These are phyloP conservation scores for Hevea brasiliensis DNA, from an alignment of 345 rosid genomes.

Conservation along the genomic window DNA sequence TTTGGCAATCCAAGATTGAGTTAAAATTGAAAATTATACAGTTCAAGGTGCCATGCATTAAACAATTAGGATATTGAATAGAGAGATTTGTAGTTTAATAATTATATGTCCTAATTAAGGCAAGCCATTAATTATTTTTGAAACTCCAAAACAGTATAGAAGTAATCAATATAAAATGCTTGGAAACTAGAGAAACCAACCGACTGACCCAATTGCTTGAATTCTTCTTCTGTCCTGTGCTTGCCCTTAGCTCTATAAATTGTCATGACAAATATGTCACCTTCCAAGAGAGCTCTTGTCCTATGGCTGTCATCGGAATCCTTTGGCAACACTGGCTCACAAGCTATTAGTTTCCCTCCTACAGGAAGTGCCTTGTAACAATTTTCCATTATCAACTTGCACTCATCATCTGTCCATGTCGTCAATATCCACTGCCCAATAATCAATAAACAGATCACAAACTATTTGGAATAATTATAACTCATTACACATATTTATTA, in stretches of 20 bases:
- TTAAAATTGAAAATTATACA: no score
- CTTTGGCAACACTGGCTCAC: constrained; percentile 74
- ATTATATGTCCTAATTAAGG: background rate
- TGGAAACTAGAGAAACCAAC: constrained; percentile 61
- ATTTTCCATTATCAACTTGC: constrained; percentile 73
- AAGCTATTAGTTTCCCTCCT: constrained; percentile 82
- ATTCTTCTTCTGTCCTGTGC: constrained; percentile 74
- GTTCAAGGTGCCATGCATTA: no score
- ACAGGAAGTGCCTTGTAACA: constrained; percentile 72
- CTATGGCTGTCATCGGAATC: constrained; percentile 66
- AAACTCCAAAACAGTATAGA: constrained; percentile 72
- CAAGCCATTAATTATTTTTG: constrained; percentile 43
- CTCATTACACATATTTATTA: no score
- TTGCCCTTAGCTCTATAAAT: constrained; percentile 75
- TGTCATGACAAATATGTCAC: constrained; percentile 83
- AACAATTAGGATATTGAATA: no score
- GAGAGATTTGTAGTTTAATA: no score
- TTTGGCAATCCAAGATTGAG: no score
- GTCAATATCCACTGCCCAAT: constrained; percentile 74
- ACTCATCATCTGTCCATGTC: constrained; percentile 79
- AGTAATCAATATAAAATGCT: constrained; percentile 55
- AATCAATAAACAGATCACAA: background rate
- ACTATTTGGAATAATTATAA: no score
- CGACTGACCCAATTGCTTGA: constrained; percentile 57
- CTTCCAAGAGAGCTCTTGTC: constrained; percentile 76